Base-by-base conservation (phyloP, 129 eudicot species). In the Glebionis coronaria region DNA sequence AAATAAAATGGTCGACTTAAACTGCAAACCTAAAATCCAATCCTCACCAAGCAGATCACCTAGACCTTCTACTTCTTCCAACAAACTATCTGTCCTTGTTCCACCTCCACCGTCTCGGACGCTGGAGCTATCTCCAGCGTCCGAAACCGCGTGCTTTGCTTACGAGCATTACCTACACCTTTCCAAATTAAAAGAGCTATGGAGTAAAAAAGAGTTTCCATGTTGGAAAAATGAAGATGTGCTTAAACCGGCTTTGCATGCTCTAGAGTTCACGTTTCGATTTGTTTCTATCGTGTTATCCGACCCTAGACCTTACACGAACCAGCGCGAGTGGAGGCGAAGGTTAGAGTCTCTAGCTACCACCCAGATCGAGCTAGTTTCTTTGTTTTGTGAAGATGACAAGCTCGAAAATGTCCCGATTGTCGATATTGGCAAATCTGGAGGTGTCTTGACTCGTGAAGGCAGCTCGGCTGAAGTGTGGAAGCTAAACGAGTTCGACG, bases 381-480 rank as follows among this genome's bases (percentile, higher is more conserved):
- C 97, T 2, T 4, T 79, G 62, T 70, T 91, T 12, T 87, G 86
- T 20, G 95, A 85, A 47, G 91, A 90, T 18, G 90, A 74, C 5
- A 87, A 76, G 19, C 59, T 70, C 3, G 83, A 78, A 6, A 72
- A 69, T 8, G 83, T 78, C 25, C 95, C 97, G 54, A 71, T 84
- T 4, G 76, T 61, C 20, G 80, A 84, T 73, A 42, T 76, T 54
- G 77, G 82, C 11, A 67, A 83, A 6, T 31, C 60, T 2, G 61
- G 68, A 1, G 87, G 89, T 45, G 82, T 73, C 20, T 47, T 90
- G 62, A 68, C 86, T 29, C 82, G 85, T 1, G 81, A 84, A 35
- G 83, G 82, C 23, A 87, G 92, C 77, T 85, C 84, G 12, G 84
- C 84, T 61, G 95, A 90, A 78, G 90, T 87, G 67, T 84, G 95